Conservation (phyloP, 2,329 filamentous ascomycete species). For the Xylaria arbuscula region DNA sequence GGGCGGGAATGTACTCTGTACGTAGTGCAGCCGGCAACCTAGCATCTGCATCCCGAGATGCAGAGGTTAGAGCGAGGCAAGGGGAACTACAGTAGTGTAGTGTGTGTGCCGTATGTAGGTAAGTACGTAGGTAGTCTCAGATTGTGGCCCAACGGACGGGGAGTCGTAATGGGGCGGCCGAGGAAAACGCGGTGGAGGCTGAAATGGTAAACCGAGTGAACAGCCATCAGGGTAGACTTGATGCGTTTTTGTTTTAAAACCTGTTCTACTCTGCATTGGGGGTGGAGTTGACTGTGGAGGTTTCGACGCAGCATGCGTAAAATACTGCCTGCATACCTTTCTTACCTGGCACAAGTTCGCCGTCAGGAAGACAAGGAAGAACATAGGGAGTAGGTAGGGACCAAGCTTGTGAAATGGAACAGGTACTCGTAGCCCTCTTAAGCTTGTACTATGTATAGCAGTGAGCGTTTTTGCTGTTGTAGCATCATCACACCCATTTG, state of each 20-base stretch:
- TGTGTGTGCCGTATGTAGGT: background rate
- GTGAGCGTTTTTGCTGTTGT: slow-evolving; percentile 18
- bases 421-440: slow-evolving; percentile 7
- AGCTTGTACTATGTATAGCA: background rate
- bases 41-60: slow-evolving; percentile 36
- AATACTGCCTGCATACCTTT: slow-evolving; percentile 48
- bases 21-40: slow-evolving; percentile 33
- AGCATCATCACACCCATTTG: slow-evolving; percentile 29
- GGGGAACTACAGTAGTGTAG: background rate
- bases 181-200: slow-evolving; percentile 24
- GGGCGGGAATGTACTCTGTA: background rate
- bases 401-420: background rate
- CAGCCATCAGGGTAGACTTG: slow-evolving; percentile 15
- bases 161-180: slow-evolving; percentile 1
- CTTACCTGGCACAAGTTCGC: slow-evolving; percentile 34
- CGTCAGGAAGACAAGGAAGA: slow-evolving; percentile 16
- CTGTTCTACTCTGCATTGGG: slow-evolving; percentile 36
- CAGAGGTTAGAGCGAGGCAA: slow-evolving; percentile 17
- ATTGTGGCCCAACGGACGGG: slow-evolving; percentile 11
- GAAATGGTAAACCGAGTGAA: slow-evolving; percentile 8
- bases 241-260: slow-evolving; percentile 22
- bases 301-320: slow-evolving; percentile 43
- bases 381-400: background rate
- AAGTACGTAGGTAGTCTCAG: slow-evolving; percentile 4
- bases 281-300: slow-evolving; percentile 43